Percentiles rank a stretch among this genome's conserved stretches.
Evolutionary conservation across 306 rosid species (phyloP).

Genomic region (Quercus variabilis): DNA sequence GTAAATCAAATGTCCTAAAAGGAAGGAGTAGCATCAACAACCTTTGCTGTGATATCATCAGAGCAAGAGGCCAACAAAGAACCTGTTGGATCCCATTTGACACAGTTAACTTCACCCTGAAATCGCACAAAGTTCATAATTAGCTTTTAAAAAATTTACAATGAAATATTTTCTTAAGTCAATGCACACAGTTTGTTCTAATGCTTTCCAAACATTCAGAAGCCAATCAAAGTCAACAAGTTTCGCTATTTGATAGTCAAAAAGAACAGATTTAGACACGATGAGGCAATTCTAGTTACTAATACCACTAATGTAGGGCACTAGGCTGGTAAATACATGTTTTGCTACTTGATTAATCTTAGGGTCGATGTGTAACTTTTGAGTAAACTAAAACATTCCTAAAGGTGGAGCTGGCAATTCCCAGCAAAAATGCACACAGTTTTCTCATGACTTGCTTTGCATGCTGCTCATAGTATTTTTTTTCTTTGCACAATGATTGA

Average conservation of each 20-base stretch:
- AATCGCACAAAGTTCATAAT: constrained; percentile 24
- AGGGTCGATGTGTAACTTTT: background rate
- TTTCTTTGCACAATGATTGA: background rate
- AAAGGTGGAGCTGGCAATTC: background rate
- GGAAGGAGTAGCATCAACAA: constrained; percentile 6
- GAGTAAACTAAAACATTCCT: background rate
- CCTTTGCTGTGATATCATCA: constrained; percentile 93
- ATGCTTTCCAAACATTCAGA: background rate
- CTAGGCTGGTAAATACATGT: background rate
- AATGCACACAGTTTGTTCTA: background rate
- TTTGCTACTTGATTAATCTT: constrained; percentile 15
- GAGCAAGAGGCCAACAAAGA: constrained; percentile 89
- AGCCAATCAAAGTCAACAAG: background rate
- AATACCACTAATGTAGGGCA: background rate
- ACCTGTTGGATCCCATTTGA: constrained; percentile 98
- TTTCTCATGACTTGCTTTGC: no score
- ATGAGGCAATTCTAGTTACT: constrained; percentile 11
- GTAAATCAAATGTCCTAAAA: background rate
- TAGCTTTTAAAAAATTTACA: constrained; percentile 1
- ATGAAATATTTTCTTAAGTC: background rate
- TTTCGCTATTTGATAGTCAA: no score
- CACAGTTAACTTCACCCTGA: constrained; percentile 93
- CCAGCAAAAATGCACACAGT: background rate
- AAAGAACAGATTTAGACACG: constrained; percentile 1
- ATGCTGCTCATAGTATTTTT: background rate